Conservation (phyloP, 202 grass and related monocot species). For the Setaria italica region DNA sequence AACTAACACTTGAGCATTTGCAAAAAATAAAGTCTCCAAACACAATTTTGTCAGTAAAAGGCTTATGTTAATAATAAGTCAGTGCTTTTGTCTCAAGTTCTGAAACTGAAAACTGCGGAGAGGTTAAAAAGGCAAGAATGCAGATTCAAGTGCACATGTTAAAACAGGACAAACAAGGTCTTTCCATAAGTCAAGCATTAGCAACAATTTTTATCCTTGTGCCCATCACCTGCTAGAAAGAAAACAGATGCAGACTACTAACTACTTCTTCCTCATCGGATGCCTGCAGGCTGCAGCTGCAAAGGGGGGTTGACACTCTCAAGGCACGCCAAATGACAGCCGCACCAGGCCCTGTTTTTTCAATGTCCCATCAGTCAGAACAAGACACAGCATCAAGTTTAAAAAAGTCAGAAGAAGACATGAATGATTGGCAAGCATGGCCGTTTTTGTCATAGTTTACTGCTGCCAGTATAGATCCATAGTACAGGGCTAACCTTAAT, state of each 20-base stretch:
- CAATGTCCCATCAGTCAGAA: constrained; percentile 35
- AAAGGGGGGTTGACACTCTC: constrained; percentile 34
- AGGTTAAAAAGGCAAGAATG: neutral
- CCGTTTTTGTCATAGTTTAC: constrained; percentile 56
- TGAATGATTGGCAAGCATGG: constrained; percentile 54
- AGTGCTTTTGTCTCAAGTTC: constrained; percentile 13
- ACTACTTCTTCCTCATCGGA: constrained; percentile 29
- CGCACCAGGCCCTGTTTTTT: neutral
- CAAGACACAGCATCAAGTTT: constrained; percentile 37
- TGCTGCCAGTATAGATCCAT: constrained; percentile 48
- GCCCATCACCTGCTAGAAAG: constrained; percentile 16
- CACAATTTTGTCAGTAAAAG: neutral
- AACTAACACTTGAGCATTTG: neutral
- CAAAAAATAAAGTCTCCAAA: neutral
- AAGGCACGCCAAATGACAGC: constrained; percentile 41
- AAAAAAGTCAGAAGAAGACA: constrained; percentile 46
- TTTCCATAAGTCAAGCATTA: constrained; percentile 33
- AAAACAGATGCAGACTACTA: neutral
- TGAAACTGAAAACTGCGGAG: neutral
- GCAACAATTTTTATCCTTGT: constrained; percentile 21
- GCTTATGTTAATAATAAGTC: neutral
- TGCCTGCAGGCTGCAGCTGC: constrained; percentile 31
- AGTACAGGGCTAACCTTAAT: constrained; percentile 47
- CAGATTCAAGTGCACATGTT: constrained; percentile 29
- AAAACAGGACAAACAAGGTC: constrained; percentile 42